These are phyloP conservation scores for Cymbopogon citratus DNA, from an alignment of 176 grass and related monocot genomes.

Conservation along the genomic window DNA sequence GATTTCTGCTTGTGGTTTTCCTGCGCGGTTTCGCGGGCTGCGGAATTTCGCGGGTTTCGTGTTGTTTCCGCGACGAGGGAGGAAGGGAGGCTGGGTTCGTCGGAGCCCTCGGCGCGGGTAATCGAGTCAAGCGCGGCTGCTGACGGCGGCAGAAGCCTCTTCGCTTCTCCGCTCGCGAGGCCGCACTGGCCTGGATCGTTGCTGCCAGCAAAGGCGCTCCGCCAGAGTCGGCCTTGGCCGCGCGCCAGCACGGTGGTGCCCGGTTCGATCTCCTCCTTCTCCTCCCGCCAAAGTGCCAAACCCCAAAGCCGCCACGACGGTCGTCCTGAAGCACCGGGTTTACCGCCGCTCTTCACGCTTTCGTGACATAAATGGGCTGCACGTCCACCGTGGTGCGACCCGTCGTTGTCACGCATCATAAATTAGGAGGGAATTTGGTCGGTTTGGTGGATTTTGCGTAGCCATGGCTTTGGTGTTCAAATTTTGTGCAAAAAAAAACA, in stretches of 20 bases:
- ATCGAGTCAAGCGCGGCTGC: not conserved
- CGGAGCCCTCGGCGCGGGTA: not conserved
- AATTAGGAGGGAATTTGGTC: not conserved
- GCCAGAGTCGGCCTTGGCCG: not conserved
- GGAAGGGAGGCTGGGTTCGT: not conserved
- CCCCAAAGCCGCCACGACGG: not conserved
- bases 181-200: conserved; percentile 6
- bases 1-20: conserved; percentile 13
- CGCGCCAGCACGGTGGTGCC: not conserved
- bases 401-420: not conserved
- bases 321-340: not conserved
- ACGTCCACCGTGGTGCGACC: not conserved
- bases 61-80: not conserved
- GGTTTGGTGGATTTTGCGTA: not conserved
- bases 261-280: not conserved
- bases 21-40: not conserved
- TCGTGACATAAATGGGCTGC: not conserved
- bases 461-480: not conserved
- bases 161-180: not conserved
- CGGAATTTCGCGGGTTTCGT: not conserved
- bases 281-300: not conserved
- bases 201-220: not conserved
- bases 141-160: not conserved
- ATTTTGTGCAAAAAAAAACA: not conserved
- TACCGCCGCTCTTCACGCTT: not conserved